Evolutionary conservation across 805 yeast genomes (phyloP).

Genomic region (Clavispora asparagi): DNA sequence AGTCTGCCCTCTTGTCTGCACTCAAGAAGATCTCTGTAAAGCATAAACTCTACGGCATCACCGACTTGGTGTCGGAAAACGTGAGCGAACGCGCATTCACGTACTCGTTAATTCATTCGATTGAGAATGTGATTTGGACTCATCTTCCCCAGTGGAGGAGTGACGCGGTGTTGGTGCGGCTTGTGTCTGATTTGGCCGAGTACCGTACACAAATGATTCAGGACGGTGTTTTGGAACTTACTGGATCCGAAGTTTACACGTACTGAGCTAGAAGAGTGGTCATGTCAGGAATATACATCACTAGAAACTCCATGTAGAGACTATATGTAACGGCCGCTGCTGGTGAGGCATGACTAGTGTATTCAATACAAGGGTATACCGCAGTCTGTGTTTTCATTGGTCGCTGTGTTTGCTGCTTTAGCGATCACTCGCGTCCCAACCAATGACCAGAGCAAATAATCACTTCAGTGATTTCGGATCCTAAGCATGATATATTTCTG

Average conservation of each 20-base stretch:
- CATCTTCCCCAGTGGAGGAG: slow-evolving; percentile 1
- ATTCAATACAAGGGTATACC: no score
- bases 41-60: slow-evolving; percentile 20
- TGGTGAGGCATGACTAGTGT: no score
- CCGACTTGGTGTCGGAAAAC: background rate
- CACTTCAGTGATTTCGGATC: no score
- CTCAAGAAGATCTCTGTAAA: slow-evolving; percentile 30
- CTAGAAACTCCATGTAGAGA: no score
- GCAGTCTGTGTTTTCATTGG: no score
- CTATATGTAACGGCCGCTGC: background rate
- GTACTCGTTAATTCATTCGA: slow-evolving; percentile 11
- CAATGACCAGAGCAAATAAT: no score
- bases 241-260: background rate
- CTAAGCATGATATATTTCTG: no score
- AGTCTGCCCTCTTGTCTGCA: slow-evolving; percentile 19
- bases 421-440: no score
- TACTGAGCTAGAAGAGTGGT: background rate
- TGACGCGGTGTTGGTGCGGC: background rate
- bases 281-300: background rate
- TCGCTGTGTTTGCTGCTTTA: no score
- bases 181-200: slow-evolving; percentile 1
- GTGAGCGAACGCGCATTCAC: slow-evolving; percentile 11
- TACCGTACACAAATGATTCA: slow-evolving; percentile 6
- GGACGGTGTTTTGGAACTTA: background rate
- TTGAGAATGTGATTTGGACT: slow-evolving; percentile 5